Conservation (phyloP, 2,329 filamentous ascomycete species). For the Pseudocercospora eumusae region DNA sequence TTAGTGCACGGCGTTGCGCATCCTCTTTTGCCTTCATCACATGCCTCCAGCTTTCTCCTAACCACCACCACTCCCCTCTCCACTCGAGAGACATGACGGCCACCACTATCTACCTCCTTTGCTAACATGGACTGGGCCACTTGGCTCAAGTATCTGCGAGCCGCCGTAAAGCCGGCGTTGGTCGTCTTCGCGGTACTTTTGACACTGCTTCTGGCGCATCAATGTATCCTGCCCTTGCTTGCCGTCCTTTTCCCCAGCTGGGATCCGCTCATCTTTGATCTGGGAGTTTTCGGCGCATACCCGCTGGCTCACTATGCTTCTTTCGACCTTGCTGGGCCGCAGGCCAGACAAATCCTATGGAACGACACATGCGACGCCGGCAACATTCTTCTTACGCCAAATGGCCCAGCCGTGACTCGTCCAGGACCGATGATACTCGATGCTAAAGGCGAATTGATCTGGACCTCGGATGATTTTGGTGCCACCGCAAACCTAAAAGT, state of each 20-base stretch:
- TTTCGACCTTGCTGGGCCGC: slow-evolving; percentile 34
- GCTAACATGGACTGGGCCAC: slow-evolving; percentile 23
- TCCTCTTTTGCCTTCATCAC: neutral
- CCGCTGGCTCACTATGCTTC: slow-evolving; percentile 34
- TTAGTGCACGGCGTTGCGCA: neutral
- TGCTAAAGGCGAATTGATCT: slow-evolving; percentile 39
- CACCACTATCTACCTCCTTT: neutral
- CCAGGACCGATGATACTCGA: slow-evolving; percentile 43
- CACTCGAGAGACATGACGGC: neutral
- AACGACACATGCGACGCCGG: slow-evolving; percentile 37
- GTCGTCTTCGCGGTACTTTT: slow-evolving; percentile 16
- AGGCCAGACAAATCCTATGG: slow-evolving; percentile 34
- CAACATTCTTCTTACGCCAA: slow-evolving; percentile 36
- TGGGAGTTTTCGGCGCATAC: slow-evolving; percentile 39
- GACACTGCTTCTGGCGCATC: slow-evolving; percentile 31
- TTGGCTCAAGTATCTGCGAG: slow-evolving; percentile 19
- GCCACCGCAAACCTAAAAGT: slow-evolving; percentile 38
- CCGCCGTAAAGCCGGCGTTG: slow-evolving; percentile 16
- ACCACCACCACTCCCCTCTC: neutral
- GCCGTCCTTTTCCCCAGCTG: slow-evolving; percentile 35
- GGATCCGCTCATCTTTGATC: slow-evolving; percentile 36
- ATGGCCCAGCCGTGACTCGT: slow-evolving; percentile 35
- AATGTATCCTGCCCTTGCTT: slow-evolving; percentile 35
- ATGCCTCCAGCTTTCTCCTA: neutral
- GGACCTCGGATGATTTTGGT: slow-evolving; percentile 38